A percentile compares a stretch with the other conserved stretches of the same genome.
phyloP scores from a whole-genome alignment of 2,329 filamentous ascomycete species.

The Colletotrichum tabaci region DNA sequence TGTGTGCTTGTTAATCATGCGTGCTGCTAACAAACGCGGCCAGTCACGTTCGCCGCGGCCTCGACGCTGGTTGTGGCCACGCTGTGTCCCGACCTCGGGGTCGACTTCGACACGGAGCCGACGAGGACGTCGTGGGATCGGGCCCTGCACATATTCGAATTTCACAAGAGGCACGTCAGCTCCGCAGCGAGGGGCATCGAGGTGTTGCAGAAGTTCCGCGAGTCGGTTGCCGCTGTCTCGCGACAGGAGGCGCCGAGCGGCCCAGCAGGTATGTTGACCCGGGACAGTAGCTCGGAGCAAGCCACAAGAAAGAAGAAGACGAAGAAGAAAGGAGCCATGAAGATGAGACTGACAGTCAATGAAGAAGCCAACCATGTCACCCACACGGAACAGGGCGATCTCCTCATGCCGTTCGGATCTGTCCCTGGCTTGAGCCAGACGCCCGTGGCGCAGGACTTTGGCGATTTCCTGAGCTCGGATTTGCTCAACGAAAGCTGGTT shows the following conservation, averaged over 20 bases:
- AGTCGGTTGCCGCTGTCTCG: conserved; percentile 2
- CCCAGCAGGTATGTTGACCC: conserved; percentile 46
- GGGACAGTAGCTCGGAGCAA: too few species aligned
- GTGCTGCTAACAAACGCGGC: too few species aligned
- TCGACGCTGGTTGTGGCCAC: background rate
- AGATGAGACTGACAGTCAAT: too few species aligned
- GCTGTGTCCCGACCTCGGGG: background rate
- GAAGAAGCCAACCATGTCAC: too few species aligned
- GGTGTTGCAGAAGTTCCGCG: conserved; percentile 16
- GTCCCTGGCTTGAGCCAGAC: too few species aligned
- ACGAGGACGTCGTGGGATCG: conserved; percentile 10
- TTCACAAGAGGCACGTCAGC: conserved; percentile 8
- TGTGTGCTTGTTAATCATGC: background rate
- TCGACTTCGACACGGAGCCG: conserved; percentile 20
- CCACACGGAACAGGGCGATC: too few species aligned
- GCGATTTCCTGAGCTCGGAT: too few species aligned
- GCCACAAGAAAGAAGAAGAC: too few species aligned
- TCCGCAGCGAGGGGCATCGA: conserved; percentile 16
- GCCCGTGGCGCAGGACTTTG: too few species aligned
- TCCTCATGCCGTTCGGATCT: too few species aligned
- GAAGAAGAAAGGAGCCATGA: too few species aligned
- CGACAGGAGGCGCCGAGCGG: background rate
- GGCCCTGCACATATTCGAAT: conserved; percentile 16
- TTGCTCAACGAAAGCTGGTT: too few species aligned
- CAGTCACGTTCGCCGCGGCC: conserved; percentile 25